Base-by-base conservation (phyloP, 345 rosid species). In the Physaria fendleri region DNA sequence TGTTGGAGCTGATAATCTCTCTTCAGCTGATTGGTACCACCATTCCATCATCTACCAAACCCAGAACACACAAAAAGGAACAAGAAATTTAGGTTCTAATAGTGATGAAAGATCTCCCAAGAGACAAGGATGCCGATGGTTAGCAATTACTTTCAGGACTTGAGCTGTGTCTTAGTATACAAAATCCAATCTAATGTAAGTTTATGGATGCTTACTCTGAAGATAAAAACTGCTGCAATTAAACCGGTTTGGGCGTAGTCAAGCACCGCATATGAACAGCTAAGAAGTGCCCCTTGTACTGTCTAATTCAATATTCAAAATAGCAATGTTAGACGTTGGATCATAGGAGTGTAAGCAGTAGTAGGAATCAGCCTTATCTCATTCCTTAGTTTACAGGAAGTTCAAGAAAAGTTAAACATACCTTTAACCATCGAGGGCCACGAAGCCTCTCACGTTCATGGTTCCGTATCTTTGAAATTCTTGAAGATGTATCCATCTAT, bases 11-110 rank as follows among this genome's bases (percentile, higher is more conserved):
- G 95, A 83, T 88, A 93, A 89, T 82, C 95, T 87, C 71, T 89
- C 97, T 72, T 93, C 99, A 18, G 97, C 99, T 74, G 99, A 93
- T 74, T 93, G 97, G 67, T 87, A 93, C 99, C 97, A 93, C 99
- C 99, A 93, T 48, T 93, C 99, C 99, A 93, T 93, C 97, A 93
- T 93, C 99, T 93, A 59, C 14, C 18, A 13, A 56, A 63, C 24
- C 24, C 11, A 41, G 32, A 67, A 32, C 22, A 67, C 49, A 59
- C 6, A 7, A 30, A 23, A 20, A 15, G 4, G n/a, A 44, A 5
- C 8, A 0, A 38, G 35, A 38, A 5, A 15, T 42, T 56, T 18
- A 52, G 21, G 33, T 21, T 50, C 41, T 39, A 51, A 39, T 4
- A 12, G 17, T 7, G 8, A 17, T 30, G 32, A 37, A 41, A 40